These are phyloP conservation scores for Xerocomellus chrysenteron DNA, from an alignment of 768 basidiomycete species.

Conservation along the genomic window DNA sequence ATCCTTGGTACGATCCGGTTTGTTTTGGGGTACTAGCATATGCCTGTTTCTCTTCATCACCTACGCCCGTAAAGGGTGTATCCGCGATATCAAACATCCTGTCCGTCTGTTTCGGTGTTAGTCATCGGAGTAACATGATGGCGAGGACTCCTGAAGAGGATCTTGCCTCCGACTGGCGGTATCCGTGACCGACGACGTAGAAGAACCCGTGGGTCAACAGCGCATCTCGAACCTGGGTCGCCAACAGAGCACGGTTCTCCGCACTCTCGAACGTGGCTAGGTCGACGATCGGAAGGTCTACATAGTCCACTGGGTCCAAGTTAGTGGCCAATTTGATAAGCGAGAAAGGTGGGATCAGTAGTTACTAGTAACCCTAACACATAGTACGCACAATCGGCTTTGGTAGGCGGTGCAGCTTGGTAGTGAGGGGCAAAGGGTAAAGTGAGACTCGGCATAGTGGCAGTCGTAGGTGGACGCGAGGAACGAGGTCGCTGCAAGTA, in stretches of 20 bases:
- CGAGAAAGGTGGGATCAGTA: neutral
- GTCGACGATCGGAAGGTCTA: constrained; percentile 54
- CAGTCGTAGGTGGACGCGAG: neutral
- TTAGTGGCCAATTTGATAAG: neutral
- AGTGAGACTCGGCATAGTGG: constrained; percentile 32
- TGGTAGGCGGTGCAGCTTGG: constrained; percentile 34
- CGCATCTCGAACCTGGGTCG: constrained; percentile 43
- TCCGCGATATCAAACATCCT: constrained; percentile 52
- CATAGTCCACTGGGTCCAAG: constrained; percentile 43
- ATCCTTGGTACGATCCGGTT: constrained; percentile 50
- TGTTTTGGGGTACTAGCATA: constrained; percentile 44
- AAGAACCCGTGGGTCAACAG: constrained; percentile 46
- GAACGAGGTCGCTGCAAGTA: neutral
- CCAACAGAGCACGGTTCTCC: constrained; percentile 40
- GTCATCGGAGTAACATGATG: constrained; percentile 21
- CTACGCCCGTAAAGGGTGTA: constrained; percentile 42
- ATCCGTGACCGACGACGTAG: constrained; percentile 40
- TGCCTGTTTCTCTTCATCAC: constrained; percentile 41
- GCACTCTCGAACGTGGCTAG: constrained; percentile 40
- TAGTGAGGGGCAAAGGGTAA: constrained; percentile 39
- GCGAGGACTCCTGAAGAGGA: neutral
- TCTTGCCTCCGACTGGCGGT: constrained; percentile 37
- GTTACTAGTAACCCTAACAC: too few relatives aligned
- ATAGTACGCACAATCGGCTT: constrained; percentile 33
- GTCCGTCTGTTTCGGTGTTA: constrained; percentile 37